Percentiles rank a stretch among this genome's conserved stretches.
phyloP scores from a whole-genome alignment of 371 early-diverging fungal genomes.

The Dichotomocladium elegans region DNA sequence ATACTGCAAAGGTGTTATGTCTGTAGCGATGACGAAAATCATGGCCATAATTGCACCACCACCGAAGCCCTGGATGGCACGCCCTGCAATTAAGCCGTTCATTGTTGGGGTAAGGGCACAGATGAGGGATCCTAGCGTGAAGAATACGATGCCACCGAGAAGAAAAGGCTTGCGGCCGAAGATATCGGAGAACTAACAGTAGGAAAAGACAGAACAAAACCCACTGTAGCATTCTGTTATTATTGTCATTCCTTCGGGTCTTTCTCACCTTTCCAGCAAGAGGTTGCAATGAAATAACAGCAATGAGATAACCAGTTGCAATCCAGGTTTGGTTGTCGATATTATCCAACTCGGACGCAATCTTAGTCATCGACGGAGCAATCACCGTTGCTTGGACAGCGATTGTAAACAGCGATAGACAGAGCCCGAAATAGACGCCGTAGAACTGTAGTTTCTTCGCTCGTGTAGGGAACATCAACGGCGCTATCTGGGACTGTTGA shows the following conservation, averaged over 20 bases:
- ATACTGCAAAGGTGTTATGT: constrained; percentile 61
- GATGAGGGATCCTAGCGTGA: constrained; percentile 49
- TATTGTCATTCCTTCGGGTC: not conserved
- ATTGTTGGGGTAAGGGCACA: constrained; percentile 51
- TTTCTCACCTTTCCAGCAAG: constrained; percentile 52
- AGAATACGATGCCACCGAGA: constrained; percentile 38
- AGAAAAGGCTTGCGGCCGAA: constrained; percentile 46
- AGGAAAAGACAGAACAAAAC: no score
- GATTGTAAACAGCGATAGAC: constrained; percentile 65
- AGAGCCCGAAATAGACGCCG: not conserved
- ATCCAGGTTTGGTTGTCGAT: constrained; percentile 11
- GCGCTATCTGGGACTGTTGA: no score
- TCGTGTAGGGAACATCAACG: no score
- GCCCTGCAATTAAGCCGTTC: constrained; percentile 59
- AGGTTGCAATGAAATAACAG: constrained; percentile 50
- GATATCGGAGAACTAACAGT: constrained; percentile 9
- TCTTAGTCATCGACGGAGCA: constrained; percentile 35
- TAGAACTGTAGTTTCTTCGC: not conserved
- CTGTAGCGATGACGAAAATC: constrained; percentile 75
- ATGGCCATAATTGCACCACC: constrained; percentile 65
- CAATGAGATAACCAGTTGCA: constrained; percentile 42
- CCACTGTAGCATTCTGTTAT: no score
- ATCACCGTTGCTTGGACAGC: constrained; percentile 75
- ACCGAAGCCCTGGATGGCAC: constrained; percentile 71
- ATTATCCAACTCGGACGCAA: constrained; percentile 9